phyloP scores from a whole-genome alignment of 2,329 filamentous ascomycete species.

The Tolypocladium sp. region DNA sequence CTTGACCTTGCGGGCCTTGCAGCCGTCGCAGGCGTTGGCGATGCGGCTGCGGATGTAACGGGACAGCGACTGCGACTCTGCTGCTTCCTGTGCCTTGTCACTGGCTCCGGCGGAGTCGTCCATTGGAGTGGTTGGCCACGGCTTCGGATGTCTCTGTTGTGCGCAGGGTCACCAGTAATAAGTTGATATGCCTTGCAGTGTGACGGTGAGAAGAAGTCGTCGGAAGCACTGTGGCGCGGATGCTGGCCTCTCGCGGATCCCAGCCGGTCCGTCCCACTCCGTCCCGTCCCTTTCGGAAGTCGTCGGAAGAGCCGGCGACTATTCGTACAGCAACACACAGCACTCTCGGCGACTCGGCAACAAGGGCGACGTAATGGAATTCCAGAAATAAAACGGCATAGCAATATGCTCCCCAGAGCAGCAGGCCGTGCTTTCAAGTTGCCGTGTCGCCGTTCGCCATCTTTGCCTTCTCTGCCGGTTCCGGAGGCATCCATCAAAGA shows the following conservation, averaged over 20 bases:
- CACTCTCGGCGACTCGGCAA: neutral
- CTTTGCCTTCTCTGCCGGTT: neutral
- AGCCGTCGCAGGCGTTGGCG: slow-evolving; percentile 44
- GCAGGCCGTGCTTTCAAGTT: neutral
- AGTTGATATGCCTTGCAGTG: neutral
- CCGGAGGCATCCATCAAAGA: neutral
- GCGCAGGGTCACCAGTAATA: neutral
- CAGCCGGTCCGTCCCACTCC: neutral
- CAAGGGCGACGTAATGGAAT: neutral
- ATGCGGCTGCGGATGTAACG: slow-evolving; percentile 25
- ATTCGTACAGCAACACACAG: neutral
- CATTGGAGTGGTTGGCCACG: neutral
- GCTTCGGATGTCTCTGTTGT: neutral
- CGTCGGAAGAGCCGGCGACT: neutral
- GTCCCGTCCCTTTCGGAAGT: neutral
- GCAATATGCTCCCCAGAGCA: neutral
- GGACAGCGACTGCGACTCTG: neutral
- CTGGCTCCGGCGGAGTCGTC: neutral
- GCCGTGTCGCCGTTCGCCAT: neutral
- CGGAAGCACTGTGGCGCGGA: neutral
- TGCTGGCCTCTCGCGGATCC: neutral
- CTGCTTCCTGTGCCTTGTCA: neutral
- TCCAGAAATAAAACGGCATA: neutral
- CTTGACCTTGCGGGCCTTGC: slow-evolving; percentile 46
- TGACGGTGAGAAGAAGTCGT: neutral